phyloP scores from a whole-genome alignment of 2,329 filamentous ascomycete species.

The Pseudogymnoascus destructans region DNA sequence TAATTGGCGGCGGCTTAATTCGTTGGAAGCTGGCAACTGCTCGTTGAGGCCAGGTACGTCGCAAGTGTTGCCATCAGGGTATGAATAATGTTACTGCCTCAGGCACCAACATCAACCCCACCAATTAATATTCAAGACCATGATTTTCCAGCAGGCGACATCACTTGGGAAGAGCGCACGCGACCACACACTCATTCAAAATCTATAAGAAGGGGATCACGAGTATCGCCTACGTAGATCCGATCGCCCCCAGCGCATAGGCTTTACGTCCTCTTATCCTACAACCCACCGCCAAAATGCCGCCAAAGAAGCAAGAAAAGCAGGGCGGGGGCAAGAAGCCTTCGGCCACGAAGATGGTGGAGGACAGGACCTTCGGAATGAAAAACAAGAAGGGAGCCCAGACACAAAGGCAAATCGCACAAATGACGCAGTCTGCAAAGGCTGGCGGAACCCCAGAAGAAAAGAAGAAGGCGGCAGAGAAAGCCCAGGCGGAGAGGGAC shows the following conservation, averaged over 20 bases:
- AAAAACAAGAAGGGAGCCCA: slow-evolving; percentile 97
- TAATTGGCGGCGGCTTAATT: not conserved
- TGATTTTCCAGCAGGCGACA: slow-evolving; percentile 10
- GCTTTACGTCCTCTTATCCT: not conserved
- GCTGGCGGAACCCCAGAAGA: slow-evolving; percentile 71
- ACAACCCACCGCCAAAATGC: slow-evolving; percentile 41
- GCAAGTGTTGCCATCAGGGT: slow-evolving; percentile 6
- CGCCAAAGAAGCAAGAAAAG: slow-evolving; percentile 50
- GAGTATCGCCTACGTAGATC: slow-evolving; percentile 3
- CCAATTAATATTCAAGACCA: slow-evolving; percentile 10
- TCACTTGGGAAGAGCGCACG: slow-evolving; percentile 4
- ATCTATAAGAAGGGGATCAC: slow-evolving; percentile 8
- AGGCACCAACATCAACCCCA: slow-evolving; percentile 6
- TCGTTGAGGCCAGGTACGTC: slow-evolving; percentile 8
- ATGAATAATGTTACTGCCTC: not conserved
- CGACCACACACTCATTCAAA: slow-evolving; percentile 8
- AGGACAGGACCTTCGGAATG: slow-evolving; percentile 98
- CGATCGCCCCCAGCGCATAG: slow-evolving; percentile 1
- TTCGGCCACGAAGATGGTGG: slow-evolving; percentile 43
- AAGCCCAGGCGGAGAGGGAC: slow-evolving; percentile 61
- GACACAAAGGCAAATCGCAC: slow-evolving; percentile 82
- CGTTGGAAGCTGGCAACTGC: not conserved
- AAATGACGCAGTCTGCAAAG: slow-evolving; percentile 61
- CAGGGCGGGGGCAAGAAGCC: slow-evolving; percentile 42
- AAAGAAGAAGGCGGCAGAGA: slow-evolving; percentile 64